Evolutionary conservation across 495 filamentous ascomycete genomes (phyloP).

Genomic region (Aspergillus nanangensis): DNA sequence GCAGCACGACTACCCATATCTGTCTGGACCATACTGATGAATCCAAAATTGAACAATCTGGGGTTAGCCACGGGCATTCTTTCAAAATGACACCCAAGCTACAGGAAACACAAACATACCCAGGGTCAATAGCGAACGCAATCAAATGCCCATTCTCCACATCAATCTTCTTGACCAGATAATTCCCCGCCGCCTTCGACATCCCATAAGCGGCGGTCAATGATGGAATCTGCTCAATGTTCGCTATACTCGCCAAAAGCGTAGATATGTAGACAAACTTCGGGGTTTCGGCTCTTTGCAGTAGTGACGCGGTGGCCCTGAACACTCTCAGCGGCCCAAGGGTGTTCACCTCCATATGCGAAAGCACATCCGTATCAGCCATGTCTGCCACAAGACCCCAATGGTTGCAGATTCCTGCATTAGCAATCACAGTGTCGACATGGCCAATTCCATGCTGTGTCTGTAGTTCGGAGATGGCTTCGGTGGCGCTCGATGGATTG

Average conservation of each 20-base stretch:
- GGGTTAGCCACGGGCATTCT: background rate
- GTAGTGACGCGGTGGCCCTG: conserved; percentile 27
- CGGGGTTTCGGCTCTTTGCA: conserved; percentile 14
- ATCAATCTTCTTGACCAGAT: conserved; percentile 32
- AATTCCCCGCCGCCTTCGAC: conserved; percentile 38
- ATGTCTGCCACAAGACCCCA: conserved; percentile 17
- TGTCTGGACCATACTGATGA: conserved; percentile 18
- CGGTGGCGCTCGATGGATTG: conserved; percentile 15
- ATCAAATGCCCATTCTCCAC: conserved; percentile 27
- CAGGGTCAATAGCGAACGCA: conserved; percentile 31
- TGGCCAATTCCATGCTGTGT: conserved; percentile 10
- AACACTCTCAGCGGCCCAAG: conserved; percentile 33
- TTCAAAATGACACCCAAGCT: background rate
- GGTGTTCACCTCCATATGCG: conserved; percentile 37
- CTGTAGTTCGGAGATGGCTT: conserved; percentile 3
- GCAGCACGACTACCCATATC: conserved; percentile 17
- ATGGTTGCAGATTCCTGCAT: conserved; percentile 37
- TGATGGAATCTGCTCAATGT: conserved; percentile 16
- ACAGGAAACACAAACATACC: conserved; percentile 23
- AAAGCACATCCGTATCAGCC: conserved; percentile 21
- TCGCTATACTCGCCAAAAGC: conserved; percentile 20
- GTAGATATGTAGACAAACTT: conserved; percentile 35
- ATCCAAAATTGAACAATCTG: no score
- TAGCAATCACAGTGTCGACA: conserved; percentile 47
- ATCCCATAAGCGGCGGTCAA: conserved; percentile 28